Conservation (phyloP, 371 early-diverging fungal species). For the Mortierella sp. region DNA sequence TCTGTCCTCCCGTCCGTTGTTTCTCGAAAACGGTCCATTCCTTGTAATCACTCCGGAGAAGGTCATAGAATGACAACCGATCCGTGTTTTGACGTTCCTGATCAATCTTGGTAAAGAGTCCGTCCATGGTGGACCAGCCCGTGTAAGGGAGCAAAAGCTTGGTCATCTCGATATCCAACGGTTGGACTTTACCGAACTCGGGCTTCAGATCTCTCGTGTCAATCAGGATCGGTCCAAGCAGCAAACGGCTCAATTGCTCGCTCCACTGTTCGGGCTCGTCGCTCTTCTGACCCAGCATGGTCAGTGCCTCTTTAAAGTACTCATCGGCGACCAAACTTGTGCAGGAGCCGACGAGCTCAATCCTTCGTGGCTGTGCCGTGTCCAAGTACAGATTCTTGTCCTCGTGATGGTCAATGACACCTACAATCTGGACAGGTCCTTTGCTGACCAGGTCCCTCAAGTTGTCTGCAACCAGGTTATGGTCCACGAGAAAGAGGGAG, state of each 20-base stretch:
- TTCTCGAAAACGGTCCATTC: constrained; percentile 56
- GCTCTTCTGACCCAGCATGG: constrained; percentile 7
- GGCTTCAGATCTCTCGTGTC: constrained; percentile 75
- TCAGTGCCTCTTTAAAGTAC: constrained; percentile 12
- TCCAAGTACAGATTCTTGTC: constrained; percentile 66
- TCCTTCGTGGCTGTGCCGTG: constrained; percentile 54
- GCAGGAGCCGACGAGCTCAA: constrained; percentile 74
- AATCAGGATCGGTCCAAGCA: constrained; percentile 74
- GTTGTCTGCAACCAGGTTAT: constrained; percentile 65
- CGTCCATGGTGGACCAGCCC: constrained; percentile 8
- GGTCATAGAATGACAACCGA: constrained; percentile 60
- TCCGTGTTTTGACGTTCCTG: constrained; percentile 64
- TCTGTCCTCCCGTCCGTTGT: constrained; percentile 41
- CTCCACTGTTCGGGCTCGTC: constrained; percentile 8
- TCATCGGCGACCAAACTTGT: constrained; percentile 61
- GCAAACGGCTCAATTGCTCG: constrained; percentile 55
- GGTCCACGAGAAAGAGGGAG: constrained; percentile 64
- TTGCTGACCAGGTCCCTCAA: constrained; percentile 32
- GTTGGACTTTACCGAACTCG: constrained; percentile 63
- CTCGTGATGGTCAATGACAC: constrained; percentile 80
- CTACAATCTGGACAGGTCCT: constrained; percentile 56
- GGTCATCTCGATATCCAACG: constrained; percentile 61
- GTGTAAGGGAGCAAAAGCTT: constrained; percentile 35
- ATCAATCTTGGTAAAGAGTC: constrained; percentile 62
- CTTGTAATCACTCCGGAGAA: constrained; percentile 85